phyloP scores from a whole-genome alignment of 148 eudicot species.

The Nepenthes gracilis region DNA sequence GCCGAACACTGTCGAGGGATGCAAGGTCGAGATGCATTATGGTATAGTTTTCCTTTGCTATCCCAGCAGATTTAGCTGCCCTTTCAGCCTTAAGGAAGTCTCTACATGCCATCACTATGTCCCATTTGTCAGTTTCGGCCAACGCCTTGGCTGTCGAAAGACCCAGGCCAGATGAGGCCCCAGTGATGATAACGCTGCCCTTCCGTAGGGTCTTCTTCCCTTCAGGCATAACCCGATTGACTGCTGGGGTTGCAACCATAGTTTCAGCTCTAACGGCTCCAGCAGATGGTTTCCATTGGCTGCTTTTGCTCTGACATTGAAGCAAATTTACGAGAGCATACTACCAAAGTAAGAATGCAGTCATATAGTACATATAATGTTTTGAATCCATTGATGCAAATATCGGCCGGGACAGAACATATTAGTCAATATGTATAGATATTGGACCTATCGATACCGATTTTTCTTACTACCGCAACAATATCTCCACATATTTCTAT shows the following conservation, averaged over 20 bases:
- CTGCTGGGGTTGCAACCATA: constrained; percentile 42
- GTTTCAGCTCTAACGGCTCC: constrained; percentile 45
- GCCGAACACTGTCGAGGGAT: constrained; percentile 46
- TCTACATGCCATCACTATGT: constrained; percentile 82
- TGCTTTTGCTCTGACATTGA: constrained; percentile 22
- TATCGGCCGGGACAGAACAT: too few species aligned
- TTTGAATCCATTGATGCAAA: too few species aligned
- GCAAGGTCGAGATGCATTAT: constrained; percentile 90
- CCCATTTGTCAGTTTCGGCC: constrained; percentile 91
- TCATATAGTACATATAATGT: too few species aligned
- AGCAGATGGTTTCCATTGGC: constrained; percentile 17
- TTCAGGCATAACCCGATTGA: constrained; percentile 24
- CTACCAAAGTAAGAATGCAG: neutral
- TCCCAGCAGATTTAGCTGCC: constrained; percentile 77
- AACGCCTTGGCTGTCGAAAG: constrained; percentile 81
- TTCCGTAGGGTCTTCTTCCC: constrained; percentile 76
- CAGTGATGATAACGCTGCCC: constrained; percentile 77
- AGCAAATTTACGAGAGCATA: neutral
- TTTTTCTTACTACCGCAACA: too few species aligned
- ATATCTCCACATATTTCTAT: too few species aligned
- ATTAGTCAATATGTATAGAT: too few species aligned
- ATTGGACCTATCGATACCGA: too few species aligned
- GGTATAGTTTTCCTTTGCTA: constrained; percentile 58
- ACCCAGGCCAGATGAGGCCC: constrained; percentile 90
- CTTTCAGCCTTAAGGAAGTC: constrained; percentile 82